Evolutionary conservation across 225 moss, liverwort and hornwort species (phyloP).

Genomic region (Marchantia polymorpha): DNA sequence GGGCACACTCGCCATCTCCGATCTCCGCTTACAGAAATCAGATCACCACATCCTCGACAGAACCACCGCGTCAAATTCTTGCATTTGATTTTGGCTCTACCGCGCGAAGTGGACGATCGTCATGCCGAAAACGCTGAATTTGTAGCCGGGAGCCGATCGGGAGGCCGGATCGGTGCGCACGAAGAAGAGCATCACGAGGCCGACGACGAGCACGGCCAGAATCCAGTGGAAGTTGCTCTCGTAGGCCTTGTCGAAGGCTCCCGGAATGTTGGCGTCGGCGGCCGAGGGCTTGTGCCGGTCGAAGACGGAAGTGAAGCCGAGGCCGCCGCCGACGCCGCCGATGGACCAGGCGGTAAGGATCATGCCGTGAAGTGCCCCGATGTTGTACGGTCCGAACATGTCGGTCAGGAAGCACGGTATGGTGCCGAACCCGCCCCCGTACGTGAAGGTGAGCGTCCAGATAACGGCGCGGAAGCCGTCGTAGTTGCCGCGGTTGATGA

Average conservation of each 20-base stretch:
- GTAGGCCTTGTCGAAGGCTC: conserved; percentile 50
- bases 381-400: conserved; percentile 76
- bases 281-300: conserved; percentile 46
- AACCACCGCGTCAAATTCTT: no score
- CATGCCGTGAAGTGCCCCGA: conserved; percentile 63
- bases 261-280: background rate
- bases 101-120: conserved; percentile 48
- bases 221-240: conserved; percentile 59
- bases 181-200: conserved; percentile 45
- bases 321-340: conserved; percentile 62
- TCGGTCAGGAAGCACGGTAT: conserved; percentile 71
- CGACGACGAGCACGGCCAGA: conserved; percentile 39
- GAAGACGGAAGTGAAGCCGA: conserved; percentile 55
- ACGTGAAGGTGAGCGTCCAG: conserved; percentile 57
- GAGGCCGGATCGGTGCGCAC: conserved; percentile 50
- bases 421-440: conserved; percentile 64
- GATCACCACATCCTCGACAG: no score
- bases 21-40: no score
- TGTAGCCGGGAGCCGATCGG: conserved; percentile 53
- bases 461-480: conserved; percentile 52
- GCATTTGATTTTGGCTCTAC: conserved; percentile 9
- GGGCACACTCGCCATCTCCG: no score
- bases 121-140: conserved; percentile 57
- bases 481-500: conserved; percentile 44
- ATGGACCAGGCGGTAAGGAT: conserved; percentile 71